Evolutionary conservation across 768 basidiomycete species (phyloP), one percentile per base, ranked within the genome.

Genomic region (Cyathus striatus): DNA sequence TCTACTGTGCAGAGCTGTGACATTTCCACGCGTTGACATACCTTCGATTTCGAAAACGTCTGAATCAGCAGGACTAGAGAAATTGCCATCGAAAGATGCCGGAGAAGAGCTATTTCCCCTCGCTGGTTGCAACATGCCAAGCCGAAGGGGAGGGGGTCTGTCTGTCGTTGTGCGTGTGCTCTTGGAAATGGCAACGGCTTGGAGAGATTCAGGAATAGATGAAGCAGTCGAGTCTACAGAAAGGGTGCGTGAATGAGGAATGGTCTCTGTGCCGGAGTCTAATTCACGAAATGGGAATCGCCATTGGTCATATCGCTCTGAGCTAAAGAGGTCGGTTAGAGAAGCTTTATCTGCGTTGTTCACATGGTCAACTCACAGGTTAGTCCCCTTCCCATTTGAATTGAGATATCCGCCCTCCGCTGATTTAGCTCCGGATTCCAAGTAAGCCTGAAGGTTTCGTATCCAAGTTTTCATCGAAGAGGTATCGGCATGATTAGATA

Each of bases 381-480:
- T n/a, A n/a, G n/a, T n/a, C n/a, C n/a, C n/a, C n/a, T n/a, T n/a
- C n/a, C n/a, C n/a, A n/a, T n/a, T n/a, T n/a, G n/a, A n/a, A n/a
- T n/a, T n/a, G n/a, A n/a, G n/a, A n/a, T n/a, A n/a, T n/a, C n/a
- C n/a, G n/a, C n/a, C n/a, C n/a, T 13, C 35, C 5, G 35, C 21
- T 37, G 13, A 20, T 14, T 13, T 37, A 20, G 35, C 18, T 37
- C 18, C 14, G 14, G 64, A 64, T 49, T 78, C 78, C 27, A 97
- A 76, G 91, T 91, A 97, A 44, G 59, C 68, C 59, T 87, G 86
- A 46, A 96, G 54, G 42, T 65, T 65, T 27, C 65, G 64, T 41
- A 95, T 79, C 85, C 90, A 92, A 33, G 79, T 75, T 56, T 75
- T 76, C 70, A 83, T 78, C 14, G 68, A 68, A 39, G 78, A 71